phyloP scores from a whole-genome alignment of 768 basidiomycete species.

The Punctularia strigosozonata region DNA sequence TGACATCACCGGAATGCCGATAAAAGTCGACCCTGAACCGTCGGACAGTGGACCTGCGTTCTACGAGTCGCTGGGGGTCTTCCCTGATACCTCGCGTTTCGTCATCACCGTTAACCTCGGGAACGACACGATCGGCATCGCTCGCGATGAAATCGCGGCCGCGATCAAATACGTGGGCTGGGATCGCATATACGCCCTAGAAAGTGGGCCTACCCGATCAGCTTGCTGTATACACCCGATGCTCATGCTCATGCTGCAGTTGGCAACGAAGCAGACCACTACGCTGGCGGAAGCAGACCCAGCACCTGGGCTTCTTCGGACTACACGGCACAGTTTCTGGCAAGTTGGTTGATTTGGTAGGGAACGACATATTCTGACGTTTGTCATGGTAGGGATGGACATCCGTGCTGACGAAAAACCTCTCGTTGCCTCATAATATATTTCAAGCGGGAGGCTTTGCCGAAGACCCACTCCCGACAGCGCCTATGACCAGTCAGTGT shows the following conservation, averaged over 20 bases:
- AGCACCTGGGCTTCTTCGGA: conserved; percentile 11
- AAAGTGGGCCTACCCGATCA: conserved; percentile 9
- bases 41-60: conserved; percentile 13
- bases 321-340: conserved; percentile 15
- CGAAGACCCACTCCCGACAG: conserved; percentile 14
- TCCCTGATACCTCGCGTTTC: conserved; percentile 14
- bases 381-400: conserved; percentile 13
- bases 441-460: conserved; percentile 15
- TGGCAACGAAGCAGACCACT: conserved; percentile 18
- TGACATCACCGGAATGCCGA: neutral
- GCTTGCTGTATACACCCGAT: neutral
- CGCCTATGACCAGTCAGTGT: conserved; percentile 17
- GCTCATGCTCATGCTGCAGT: conserved; percentile 4
- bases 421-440: conserved; percentile 9
- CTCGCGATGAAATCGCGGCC: conserved; percentile 14
- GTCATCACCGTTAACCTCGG: conserved; percentile 19
- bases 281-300: conserved; percentile 10
- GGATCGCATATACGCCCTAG: conserved; percentile 14
- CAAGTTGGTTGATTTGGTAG: neutral
- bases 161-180: conserved; percentile 13
- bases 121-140: conserved; percentile 16
- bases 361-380: neutral
- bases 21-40: neutral
- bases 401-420: conserved; percentile 8
- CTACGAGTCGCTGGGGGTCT: conserved; percentile 15